Conservation (phyloP, 805 yeast species). For the Ogataea pignaliae region DNA sequence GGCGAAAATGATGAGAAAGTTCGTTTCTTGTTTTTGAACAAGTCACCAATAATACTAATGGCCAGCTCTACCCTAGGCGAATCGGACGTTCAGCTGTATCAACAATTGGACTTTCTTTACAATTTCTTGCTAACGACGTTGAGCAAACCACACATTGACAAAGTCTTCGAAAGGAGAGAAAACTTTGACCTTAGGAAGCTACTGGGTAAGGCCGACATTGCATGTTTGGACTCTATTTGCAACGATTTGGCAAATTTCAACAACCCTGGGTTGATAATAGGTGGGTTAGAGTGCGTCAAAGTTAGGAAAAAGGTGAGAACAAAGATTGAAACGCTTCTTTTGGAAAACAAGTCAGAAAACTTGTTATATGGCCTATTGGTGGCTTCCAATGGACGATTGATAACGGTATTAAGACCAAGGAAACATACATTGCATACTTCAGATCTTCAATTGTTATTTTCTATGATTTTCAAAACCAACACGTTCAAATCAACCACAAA, state of each 20-base stretch:
- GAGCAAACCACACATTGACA: constrained; percentile 71
- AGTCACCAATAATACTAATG: constrained; percentile 67
- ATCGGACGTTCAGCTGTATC: constrained; percentile 42
- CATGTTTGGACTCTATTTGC: constrained; percentile 64
- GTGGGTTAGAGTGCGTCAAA: constrained; percentile 61
- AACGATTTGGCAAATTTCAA: constrained; percentile 43
- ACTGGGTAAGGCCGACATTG: constrained; percentile 69
- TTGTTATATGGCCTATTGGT: constrained; percentile 74
- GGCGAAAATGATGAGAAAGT: constrained; percentile 33
- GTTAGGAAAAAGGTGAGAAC: constrained; percentile 55
- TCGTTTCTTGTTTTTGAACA: constrained; percentile 54
- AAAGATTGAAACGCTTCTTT: constrained; percentile 51
- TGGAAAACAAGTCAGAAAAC: constrained; percentile 45
- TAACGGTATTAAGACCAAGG: constrained; percentile 70
- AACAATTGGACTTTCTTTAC: constrained; percentile 69
- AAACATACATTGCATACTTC: constrained; percentile 76
- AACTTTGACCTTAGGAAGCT: constrained; percentile 79
- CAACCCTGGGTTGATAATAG: constrained; percentile 57
- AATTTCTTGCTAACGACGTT: constrained; percentile 77
- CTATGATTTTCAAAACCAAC: constrained; percentile 60
- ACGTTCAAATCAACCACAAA: constrained; percentile 39
- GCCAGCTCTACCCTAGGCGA: constrained; percentile 61
- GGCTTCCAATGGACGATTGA: constrained; percentile 56
- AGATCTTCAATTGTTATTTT: constrained; percentile 71
- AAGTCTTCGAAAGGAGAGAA: constrained; percentile 64